Base-by-base conservation (phyloP, 129 eudicot genomes). In the Heracleum sosnowskyi region DNA sequence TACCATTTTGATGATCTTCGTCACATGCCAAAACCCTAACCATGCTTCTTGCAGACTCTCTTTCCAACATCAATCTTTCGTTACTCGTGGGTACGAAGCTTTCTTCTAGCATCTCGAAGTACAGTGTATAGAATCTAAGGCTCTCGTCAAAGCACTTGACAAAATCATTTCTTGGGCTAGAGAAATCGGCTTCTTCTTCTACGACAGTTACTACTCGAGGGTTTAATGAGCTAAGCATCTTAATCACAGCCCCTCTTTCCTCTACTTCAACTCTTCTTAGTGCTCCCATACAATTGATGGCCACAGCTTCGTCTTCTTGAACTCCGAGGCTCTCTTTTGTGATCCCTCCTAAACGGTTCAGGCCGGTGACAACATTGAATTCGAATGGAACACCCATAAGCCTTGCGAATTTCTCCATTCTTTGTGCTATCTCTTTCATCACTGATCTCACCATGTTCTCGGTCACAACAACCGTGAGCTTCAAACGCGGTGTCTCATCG, bases 311-410 rank as follows among this genome's bases (percentile, higher is more conserved):
- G 33, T 87, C 93, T n/a, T 88, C 97, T 51, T 85, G 79, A 28
- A 91, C 82, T 16, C 85, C 87, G 29, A 93, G 77, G 16, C 79
- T 78, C 76, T 89, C 91, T 64, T 83, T 86, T 0, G 87, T 84
- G 31, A 93, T 84, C 79, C 88, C 91, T 29, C 86, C 89, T 26
- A 91, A 40, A 53, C 76, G 44, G 63, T 84, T 81, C 5, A 84
- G 74, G n/a, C 90, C 87, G 4, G 39, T 82, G 13, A 90, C 83
- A 22, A 91, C 92, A 20, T 86, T 86, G 69, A 93, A 89, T 77
- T 90, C 90, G 15, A 93, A 93, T 0, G 98, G 98, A 45, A 93
- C 97, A 10, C 98, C 98, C 98, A 93, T 93, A 60, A 93, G 79
- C 77, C 98, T 84, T 0, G 98, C 97, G 18, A 93, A 93, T 69